Base-by-base conservation (phyloP, 106 monocot genomes). In the Platanthera zijinensis region DNA sequence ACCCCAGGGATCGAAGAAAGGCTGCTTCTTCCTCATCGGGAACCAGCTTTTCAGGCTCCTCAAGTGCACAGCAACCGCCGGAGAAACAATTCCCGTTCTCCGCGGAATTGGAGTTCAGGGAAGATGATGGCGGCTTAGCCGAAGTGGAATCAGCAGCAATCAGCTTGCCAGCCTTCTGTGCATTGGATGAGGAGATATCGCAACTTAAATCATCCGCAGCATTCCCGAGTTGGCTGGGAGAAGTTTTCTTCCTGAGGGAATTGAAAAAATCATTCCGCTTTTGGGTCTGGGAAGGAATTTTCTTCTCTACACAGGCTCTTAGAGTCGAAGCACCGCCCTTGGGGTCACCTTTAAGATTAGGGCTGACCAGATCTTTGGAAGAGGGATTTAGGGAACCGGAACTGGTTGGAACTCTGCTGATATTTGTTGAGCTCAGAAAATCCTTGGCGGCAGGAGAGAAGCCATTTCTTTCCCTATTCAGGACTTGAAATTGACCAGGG, bases 401-500 rank as follows among this genome's bases (percentile, higher is more conserved):
- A 1, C 77, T 76, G 54, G 70, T 80, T 22, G 64, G 57, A 73
- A 47, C 50, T 74, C 86, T 88, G 77, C 73, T 64, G 59, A 51
- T 15, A 75, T 52, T 75, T 18, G 25, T 71, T 52, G 25, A 21
- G 77, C 53, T 78, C 7, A 25, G 71, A 71, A 57, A 68, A 77
- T 87, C 86, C 64, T 84, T 88, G 30, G 52, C 76, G 52, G 81
- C 69, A 57, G 82, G 82, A 49, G 80, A 80, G 45, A 71, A 14
- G 10, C 80, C 86, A 81, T 84, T 92, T 51, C 77, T 92, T 62
- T 92, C 88, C 28, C 82, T 76, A 68, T 88, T 88, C 19, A 95
- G 85, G 14, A 95, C 92, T 57, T 85, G 90, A 83, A 92, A 83
- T 64, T 85, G 90, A 50, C 95, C 88, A 72, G 76, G 47, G 73